phyloP scores from a whole-genome alignment of 1,284 basidiomycete genomes.

The Ganoderma resinaceum region DNA sequence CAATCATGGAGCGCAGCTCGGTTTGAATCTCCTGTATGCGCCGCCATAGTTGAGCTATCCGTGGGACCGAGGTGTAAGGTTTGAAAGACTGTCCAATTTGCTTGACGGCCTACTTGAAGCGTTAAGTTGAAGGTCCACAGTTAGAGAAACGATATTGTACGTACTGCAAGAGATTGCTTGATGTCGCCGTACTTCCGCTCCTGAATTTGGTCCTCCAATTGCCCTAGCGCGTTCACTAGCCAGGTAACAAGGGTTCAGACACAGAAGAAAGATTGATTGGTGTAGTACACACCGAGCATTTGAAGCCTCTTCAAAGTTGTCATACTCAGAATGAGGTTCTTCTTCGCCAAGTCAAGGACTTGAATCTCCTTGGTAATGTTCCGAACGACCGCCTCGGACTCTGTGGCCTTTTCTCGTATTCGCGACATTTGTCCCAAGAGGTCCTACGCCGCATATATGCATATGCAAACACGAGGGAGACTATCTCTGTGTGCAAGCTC shows the following conservation, averaged over 20 bases:
- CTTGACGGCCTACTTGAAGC: slow-evolving; percentile 74
- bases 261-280: background rate
- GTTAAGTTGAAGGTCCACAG: background rate
- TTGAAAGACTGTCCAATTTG: slow-evolving; percentile 84
- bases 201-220: slow-evolving; percentile 80
- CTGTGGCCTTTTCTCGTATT: slow-evolving; percentile 94
- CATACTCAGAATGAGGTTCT: slow-evolving; percentile 90
- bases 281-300: slow-evolving; percentile 80
- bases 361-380: slow-evolving; percentile 98
- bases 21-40: slow-evolving; percentile 83
- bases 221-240: slow-evolving; percentile 82
- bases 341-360: slow-evolving; percentile 92
- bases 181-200: slow-evolving; percentile 86
- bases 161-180: slow-evolving; percentile 80
- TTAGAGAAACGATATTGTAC: slow-evolving; percentile 31
- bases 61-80: slow-evolving; percentile 75
- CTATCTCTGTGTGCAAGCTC: slow-evolving; percentile 28
- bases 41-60: slow-evolving; percentile 79
- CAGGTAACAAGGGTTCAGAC: slow-evolving; percentile 2
- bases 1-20: slow-evolving; percentile 78
- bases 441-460: slow-evolving; percentile 60
- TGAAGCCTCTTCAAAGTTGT: slow-evolving; percentile 91
- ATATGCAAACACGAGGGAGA: slow-evolving; percentile 7
- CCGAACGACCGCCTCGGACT: slow-evolving; percentile 94
- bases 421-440: slow-evolving; percentile 92